Percentiles rank a stretch among this genome's conserved stretches.
These are phyloP conservation scores for Fraxinus americana DNA, from an alignment of 257 asterid genomes.

Conservation along the genomic window DNA sequence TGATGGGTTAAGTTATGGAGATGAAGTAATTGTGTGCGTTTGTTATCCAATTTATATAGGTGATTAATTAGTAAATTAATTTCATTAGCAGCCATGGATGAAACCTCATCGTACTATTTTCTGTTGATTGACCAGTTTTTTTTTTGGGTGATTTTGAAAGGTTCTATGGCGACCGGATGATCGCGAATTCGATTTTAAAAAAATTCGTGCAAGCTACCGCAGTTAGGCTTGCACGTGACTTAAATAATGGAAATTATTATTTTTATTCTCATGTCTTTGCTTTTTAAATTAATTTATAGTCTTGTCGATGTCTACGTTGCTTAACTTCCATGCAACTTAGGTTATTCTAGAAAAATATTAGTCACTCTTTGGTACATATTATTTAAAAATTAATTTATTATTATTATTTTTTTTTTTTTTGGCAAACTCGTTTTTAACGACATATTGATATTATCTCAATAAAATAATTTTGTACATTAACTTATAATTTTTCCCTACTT, in stretches of 20 bases:
- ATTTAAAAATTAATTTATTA: too few relatives aligned
- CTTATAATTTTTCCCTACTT: too few relatives aligned
- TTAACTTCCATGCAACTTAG: not conserved
- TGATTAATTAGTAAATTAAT: too few relatives aligned
- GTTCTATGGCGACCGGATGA: not conserved
- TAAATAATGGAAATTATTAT: not conserved
- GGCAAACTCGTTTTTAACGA: too few relatives aligned
- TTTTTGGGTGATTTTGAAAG: not conserved
- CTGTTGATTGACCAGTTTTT: not conserved
- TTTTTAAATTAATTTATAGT: not conserved
- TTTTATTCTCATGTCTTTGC: not conserved
- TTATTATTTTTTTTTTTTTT: too few relatives aligned
- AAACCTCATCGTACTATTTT: not conserved
- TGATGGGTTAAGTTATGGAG: not conserved
- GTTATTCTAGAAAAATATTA: not conserved
- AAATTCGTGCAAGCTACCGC: not conserved
- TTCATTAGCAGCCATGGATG: constrained; percentile 1
- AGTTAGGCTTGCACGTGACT: not conserved
- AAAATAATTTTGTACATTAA: too few relatives aligned
- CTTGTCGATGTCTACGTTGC: not conserved
- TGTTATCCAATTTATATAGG: too few relatives aligned
- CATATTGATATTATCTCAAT: too few relatives aligned
- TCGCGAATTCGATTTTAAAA: not conserved
- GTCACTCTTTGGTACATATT: too few relatives aligned
- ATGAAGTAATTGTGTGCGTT: too few relatives aligned